Percentiles rank a stretch among this genome's conserved stretches.
These are phyloP conservation scores for Brassica hybrid DNA, from an alignment of 441 rosid genomes.

Conservation along the genomic window DNA sequence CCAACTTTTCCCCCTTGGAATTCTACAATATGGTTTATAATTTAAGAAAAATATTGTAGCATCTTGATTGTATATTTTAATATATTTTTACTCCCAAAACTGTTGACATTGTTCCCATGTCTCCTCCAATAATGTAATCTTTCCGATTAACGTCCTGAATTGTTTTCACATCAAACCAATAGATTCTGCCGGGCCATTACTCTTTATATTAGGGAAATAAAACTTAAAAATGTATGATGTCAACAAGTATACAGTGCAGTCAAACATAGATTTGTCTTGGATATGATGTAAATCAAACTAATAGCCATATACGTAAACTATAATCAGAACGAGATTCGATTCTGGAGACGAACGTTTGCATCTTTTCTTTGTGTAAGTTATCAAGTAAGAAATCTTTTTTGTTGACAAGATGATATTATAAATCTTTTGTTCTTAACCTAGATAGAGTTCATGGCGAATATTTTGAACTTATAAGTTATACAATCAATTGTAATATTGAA, in stretches of 20 bases:
- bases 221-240: background rate
- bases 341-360: constrained; percentile 9
- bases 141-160: background rate
- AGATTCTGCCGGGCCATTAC: constrained; percentile 31
- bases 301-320: background rate
- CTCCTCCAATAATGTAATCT: constrained; percentile 24
- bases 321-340: constrained; percentile 6
- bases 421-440: too few species aligned
- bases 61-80: background rate
- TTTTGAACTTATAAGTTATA: too few species aligned
- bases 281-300: constrained; percentile 5
- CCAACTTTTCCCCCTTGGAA: constrained; percentile 34
- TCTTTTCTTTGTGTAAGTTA: constrained; percentile 1
- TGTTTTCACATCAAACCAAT: constrained; percentile 22
- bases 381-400: background rate
- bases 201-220: background rate
- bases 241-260: background rate
- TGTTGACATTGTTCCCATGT: constrained; percentile 45
- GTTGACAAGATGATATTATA: too few species aligned
- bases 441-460: too few species aligned
- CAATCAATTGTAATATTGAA: too few species aligned
- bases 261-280: constrained; percentile 3
- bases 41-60: constrained; percentile 21
- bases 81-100: constrained; percentile 18
- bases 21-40: constrained; percentile 37